Conservation (phyloP, 257 asterid genomes). For the Anisodus tanguticus region DNA sequence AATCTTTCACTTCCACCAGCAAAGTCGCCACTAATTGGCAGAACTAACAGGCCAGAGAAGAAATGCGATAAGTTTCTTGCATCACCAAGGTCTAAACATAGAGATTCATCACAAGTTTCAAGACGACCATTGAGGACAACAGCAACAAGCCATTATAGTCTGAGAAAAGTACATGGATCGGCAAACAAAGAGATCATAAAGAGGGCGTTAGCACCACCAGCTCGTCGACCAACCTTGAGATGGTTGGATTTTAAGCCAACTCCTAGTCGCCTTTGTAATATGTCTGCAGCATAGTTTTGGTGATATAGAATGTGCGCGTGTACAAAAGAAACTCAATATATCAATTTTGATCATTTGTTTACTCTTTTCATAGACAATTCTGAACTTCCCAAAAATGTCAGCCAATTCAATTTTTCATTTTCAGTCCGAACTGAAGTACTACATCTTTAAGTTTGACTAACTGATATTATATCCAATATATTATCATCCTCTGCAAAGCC, state of each 20-base stretch:
- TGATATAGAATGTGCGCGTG: background rate
- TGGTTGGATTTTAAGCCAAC: slow-evolving; percentile 72
- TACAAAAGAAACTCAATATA: background rate
- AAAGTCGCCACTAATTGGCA: background rate
- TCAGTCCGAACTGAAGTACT: background rate
- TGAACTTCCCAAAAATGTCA: background rate
- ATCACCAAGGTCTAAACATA: slow-evolving; percentile 17
- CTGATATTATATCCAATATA: background rate
- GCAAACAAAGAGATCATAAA: slow-evolving; percentile 61
- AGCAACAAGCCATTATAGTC: slow-evolving; percentile 22
- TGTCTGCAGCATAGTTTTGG: slow-evolving; percentile 42
- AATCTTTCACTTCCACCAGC: background rate
- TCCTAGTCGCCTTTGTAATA: slow-evolving; percentile 62
- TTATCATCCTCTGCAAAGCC: background rate
- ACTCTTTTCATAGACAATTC: background rate
- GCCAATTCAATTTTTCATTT: background rate
- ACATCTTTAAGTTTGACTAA: background rate
- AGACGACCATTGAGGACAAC: background rate
- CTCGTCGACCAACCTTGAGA: slow-evolving; percentile 52
- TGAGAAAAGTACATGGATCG: slow-evolving; percentile 29
- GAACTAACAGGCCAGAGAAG: background rate
- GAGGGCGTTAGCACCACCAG: slow-evolving; percentile 67
- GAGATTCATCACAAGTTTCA: slow-evolving; percentile 26
- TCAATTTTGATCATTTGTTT: background rate
- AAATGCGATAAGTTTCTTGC: background rate